Evolutionary conservation across 768 basidiomycete species (phyloP), one percentile per base, ranked within the genome.

Genomic region (Pisolithus albus): DNA sequence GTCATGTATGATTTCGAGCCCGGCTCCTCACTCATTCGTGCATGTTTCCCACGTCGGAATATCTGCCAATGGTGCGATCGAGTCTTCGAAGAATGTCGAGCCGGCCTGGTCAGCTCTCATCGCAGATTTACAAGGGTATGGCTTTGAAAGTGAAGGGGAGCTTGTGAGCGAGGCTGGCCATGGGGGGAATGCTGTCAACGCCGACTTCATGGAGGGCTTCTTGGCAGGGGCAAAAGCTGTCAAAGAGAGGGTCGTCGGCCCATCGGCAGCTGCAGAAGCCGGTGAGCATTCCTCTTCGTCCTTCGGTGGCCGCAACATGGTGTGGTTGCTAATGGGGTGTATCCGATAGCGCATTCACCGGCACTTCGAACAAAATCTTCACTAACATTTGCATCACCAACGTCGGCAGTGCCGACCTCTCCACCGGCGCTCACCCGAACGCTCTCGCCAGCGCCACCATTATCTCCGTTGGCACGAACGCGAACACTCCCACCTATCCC

Each of bases 41-140:
- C 84, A 87, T 59, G 72, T 84, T 49, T 75, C 79, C 19, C 85
- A 86, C 61, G 75, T 86, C 47, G 83, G 83, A 7, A 65, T 83
- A 46, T 76, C 75, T 57, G 69, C 67, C 49, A 68, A 73, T 7
- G 80, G 79, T 4, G 64, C 67, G 49, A 72, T 81, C 56, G 80
- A 82, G 65, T 72, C 77, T 8, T 78, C 77, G 43, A 74, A 73
- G 46, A 76, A 74, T 53, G 68, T 81, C 38, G 78, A 81, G 44
- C 72, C 75, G 0, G 72, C 76, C 24, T 84, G 81, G 82, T 74
- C 70, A 37, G 69, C 73, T 45, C 65, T 77, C 44, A 66, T 71
- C 21, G 61, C 70, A 64, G 67, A 75, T 61, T 58, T 75, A n/a
- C 69, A 72, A 48, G 73, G 71, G 5, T 62, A 70, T 46, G 71